Percentiles rank a stretch among this genome's conserved stretches.
These are phyloP conservation scores for Penicillium macrosclerotiorum DNA, from an alignment of 495 filamentous ascomycete species.

Conservation along the genomic window DNA sequence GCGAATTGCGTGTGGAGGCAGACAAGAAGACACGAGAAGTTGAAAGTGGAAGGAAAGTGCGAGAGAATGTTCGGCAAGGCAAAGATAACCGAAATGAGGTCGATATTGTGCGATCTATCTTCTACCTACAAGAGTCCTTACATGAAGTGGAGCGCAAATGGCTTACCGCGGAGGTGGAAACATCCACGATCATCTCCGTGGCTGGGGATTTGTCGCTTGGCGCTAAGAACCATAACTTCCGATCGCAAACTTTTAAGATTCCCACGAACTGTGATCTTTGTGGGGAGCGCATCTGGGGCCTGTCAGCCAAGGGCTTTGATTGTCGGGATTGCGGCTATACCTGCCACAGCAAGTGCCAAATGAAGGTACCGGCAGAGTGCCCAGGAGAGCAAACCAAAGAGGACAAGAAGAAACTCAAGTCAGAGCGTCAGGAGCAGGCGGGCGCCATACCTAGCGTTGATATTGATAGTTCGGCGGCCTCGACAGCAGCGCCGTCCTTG, in stretches of 20 bases:
- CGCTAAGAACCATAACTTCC: conserved; percentile 93
- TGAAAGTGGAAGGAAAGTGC: conserved; percentile 65
- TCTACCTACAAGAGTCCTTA: conserved; percentile 76
- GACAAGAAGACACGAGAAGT: conserved; percentile 85
- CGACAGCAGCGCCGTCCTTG: conserved; percentile 50
- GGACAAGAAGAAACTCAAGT: conserved; percentile 88
- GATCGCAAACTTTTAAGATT: conserved; percentile 95
- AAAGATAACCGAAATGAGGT: conserved; percentile 84
- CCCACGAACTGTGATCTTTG: conserved; percentile 98
- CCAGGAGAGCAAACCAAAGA: conserved; percentile 93
- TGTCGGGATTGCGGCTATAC: conserved; percentile 96
- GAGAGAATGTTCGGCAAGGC: conserved; percentile 73
- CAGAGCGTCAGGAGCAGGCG: conserved; percentile 75
- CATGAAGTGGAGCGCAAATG: conserved; percentile 85
- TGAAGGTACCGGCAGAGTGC: conserved; percentile 96
- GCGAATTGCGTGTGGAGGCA: conserved; percentile 72
- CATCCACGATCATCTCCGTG: conserved; percentile 75
- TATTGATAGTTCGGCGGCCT: conserved; percentile 35
- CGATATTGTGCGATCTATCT: conserved; percentile 69
- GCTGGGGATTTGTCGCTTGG: conserved; percentile 91
- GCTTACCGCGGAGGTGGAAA: conserved; percentile 87
- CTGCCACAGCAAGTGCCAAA: conserved; percentile 97
- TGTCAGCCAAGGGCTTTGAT: conserved; percentile 93
- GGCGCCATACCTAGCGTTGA: conserved; percentile 49
- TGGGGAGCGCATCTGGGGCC: conserved; percentile 92